Evolutionary conservation across 257 asterid species (phyloP).

Genomic region (Dorcoceras hygrometricum): DNA sequence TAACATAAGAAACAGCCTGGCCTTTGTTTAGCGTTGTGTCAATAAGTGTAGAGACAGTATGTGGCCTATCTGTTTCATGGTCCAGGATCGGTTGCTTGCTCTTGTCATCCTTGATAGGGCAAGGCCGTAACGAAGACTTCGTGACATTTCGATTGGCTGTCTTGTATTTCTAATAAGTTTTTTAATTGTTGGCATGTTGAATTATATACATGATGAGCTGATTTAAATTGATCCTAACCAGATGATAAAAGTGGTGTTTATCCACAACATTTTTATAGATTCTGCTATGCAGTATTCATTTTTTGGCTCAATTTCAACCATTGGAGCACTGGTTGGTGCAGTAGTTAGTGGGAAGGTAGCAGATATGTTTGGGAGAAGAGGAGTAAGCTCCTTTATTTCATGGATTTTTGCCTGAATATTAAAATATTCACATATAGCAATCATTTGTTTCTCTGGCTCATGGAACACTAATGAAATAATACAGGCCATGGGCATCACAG

Average conservation of each 20-base stretch:
- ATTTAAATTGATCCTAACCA: too few relatives aligned
- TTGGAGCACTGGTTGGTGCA: constrained; percentile 94
- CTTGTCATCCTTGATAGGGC: neutral
- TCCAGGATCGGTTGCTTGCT: neutral
- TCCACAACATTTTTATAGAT: constrained; percentile 2
- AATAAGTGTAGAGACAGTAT: neutral
- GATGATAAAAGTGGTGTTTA: too few relatives aligned
- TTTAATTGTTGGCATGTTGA: too few relatives aligned
- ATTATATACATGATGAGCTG: too few relatives aligned
- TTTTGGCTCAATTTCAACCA: constrained; percentile 80
- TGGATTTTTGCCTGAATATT: constrained; percentile 2
- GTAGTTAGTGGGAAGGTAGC: constrained; percentile 79
- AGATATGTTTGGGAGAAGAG: constrained; percentile 73
- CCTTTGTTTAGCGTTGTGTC: neutral
- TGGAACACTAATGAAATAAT: constrained; percentile 25
- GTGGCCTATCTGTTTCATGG: neutral
- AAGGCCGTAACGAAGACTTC: too few relatives aligned
- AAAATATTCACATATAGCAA: neutral
- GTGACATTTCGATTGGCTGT: too few relatives aligned
- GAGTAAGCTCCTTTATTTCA: constrained; percentile 42
- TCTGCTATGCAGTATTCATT: constrained; percentile 57
- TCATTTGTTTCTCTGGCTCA: constrained; percentile 6
- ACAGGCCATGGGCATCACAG: constrained; percentile 85
- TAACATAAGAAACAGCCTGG: neutral
- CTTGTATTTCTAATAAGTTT: too few relatives aligned